Percentiles rank a stretch among this genome's conserved stretches.
Evolutionary conservation across 495 filamentous ascomycete genomes (phyloP).

Genomic region (Friedmanniomyces simplex): DNA sequence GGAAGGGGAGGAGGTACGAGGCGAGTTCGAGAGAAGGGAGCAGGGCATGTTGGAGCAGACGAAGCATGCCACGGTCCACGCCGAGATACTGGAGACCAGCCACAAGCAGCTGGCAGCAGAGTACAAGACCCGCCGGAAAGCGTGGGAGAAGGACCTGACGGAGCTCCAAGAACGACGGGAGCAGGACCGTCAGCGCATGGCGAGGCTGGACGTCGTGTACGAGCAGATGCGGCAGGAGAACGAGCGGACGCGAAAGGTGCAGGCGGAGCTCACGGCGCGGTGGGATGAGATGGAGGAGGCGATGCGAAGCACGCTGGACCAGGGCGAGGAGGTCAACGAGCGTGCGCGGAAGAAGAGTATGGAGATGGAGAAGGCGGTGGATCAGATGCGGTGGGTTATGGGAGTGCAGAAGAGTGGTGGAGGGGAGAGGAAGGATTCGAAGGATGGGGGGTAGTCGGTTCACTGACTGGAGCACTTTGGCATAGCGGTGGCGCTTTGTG

Average conservation of each 20-base stretch:
- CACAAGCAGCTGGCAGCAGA: constrained; percentile 22
- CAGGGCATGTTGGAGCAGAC: constrained; percentile 15
- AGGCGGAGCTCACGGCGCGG: constrained; percentile 12
- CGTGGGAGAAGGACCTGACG: constrained; percentile 17
- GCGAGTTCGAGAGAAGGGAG: constrained; percentile 7
- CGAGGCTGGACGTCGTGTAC: constrained; percentile 21
- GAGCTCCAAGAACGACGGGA: constrained; percentile 8
- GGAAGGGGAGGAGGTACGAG: constrained; percentile 15
- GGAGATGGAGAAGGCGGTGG: constrained; percentile 21
- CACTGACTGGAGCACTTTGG: neutral
- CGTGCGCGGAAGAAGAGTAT: constrained; percentile 14
- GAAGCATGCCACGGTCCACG: constrained; percentile 21
- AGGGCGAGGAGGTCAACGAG: constrained; percentile 5
- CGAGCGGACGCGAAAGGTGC: constrained; percentile 17
- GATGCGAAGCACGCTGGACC: constrained; percentile 8
- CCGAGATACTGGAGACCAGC: constrained; percentile 23
- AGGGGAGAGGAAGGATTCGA: neutral
- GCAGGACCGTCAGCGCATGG: constrained; percentile 16
- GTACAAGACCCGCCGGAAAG: constrained; percentile 21
- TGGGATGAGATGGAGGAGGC: constrained; percentile 18
- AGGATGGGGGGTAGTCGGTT: neutral
- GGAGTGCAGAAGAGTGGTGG: constrained; percentile 14
- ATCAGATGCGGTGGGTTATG: constrained; percentile 26
- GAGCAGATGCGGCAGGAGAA: constrained; percentile 26
- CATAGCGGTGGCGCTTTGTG: neutral